phyloP scores from a whole-genome alignment of 768 basidiomycete genomes.

The Pisolithus orientalis region DNA sequence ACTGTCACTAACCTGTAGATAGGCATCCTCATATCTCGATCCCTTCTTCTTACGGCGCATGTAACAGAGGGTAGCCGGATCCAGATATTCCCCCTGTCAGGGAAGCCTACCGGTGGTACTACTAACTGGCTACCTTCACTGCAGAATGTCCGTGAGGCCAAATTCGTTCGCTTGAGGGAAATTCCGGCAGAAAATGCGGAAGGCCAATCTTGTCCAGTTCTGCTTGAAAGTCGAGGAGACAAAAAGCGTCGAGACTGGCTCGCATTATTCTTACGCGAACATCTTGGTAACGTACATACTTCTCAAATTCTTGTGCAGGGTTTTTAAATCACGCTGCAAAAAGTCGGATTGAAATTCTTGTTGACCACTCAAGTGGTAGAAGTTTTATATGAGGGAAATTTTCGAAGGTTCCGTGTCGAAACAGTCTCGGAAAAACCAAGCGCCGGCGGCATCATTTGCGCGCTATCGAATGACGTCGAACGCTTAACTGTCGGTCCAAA shows the following conservation, averaged over 20 bases:
- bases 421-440: conserved; percentile 33
- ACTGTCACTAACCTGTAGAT: conserved; percentile 4
- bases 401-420: conserved; percentile 51
- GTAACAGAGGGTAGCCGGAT: conserved; percentile 44
- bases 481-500: conserved; percentile 39
- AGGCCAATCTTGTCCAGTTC: conserved; percentile 12
- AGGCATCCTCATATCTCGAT: conserved; percentile 54
- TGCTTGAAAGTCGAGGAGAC: conserved; percentile 11
- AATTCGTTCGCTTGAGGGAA: conserved; percentile 49
- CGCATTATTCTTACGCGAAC: conserved; percentile 55
- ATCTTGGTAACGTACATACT: conserved; percentile 45
- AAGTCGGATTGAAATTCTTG: conserved; percentile 72
- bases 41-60: conserved; percentile 56
- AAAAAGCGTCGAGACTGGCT: conserved; percentile 61
- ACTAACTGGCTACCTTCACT: conserved; percentile 46
- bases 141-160: conserved; percentile 44
- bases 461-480: conserved; percentile 37
- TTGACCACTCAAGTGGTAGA: conserved; percentile 55
- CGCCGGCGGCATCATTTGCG: conserved; percentile 15
- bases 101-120: conserved; percentile 27
- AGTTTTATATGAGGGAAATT: conserved; percentile 54
- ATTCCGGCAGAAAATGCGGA: conserved; percentile 17
- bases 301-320: not conserved
- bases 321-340: conserved; percentile 4
- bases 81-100: conserved; percentile 44